Evolutionary conservation across 108 stramenopile genomes (phyloP).

Genomic region (Tribonema minus): DNA sequence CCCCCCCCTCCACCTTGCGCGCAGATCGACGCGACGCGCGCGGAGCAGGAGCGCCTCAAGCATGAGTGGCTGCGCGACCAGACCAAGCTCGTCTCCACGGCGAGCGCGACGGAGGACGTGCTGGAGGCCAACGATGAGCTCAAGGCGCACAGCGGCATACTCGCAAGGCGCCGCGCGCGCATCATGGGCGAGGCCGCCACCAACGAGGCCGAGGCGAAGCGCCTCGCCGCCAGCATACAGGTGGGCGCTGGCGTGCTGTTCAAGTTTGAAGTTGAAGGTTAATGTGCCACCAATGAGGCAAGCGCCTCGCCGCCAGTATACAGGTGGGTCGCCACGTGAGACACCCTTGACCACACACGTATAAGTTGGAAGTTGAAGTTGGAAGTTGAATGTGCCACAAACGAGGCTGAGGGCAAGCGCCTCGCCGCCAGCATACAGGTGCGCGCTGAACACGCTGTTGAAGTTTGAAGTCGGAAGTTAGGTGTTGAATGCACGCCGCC

Average conservation of each 20-base stretch:
- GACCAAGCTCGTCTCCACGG: conserved; percentile 59
- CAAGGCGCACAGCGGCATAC: conserved; percentile 55
- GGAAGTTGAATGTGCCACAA: conserved; percentile 52
- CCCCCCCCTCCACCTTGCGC: background rate
- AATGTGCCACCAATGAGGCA: too few relatives aligned
- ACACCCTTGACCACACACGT: too few relatives aligned
- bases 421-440: conserved; percentile 49
- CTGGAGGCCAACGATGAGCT: conserved; percentile 61
- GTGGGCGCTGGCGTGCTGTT: too few relatives aligned
- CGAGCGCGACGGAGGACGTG: conserved; percentile 58
- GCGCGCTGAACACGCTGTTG: too few relatives aligned
- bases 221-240: conserved; percentile 50
- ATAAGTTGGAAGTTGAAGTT: conserved; percentile 62
- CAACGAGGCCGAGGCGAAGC: conserved; percentile 60
- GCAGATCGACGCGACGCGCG: background rate
- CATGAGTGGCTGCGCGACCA: conserved; percentile 66
- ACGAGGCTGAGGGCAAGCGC: conserved; percentile 59
- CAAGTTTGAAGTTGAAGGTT: too few relatives aligned
- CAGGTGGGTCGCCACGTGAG: too few relatives aligned
- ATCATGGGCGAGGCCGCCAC: conserved; percentile 55
- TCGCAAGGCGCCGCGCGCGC: conserved; percentile 64
- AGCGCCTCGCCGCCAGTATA: too few relatives aligned
- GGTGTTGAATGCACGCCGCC: too few relatives aligned
- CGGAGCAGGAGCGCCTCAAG: conserved; percentile 53
- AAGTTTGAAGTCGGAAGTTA: too few relatives aligned